Percentiles rank a stretch among this genome's conserved stretches.
These are phyloP conservation scores for Aspergillus aculeatus DNA, from an alignment of 2,329 filamentous ascomycete genomes.

Conservation along the genomic window DNA sequence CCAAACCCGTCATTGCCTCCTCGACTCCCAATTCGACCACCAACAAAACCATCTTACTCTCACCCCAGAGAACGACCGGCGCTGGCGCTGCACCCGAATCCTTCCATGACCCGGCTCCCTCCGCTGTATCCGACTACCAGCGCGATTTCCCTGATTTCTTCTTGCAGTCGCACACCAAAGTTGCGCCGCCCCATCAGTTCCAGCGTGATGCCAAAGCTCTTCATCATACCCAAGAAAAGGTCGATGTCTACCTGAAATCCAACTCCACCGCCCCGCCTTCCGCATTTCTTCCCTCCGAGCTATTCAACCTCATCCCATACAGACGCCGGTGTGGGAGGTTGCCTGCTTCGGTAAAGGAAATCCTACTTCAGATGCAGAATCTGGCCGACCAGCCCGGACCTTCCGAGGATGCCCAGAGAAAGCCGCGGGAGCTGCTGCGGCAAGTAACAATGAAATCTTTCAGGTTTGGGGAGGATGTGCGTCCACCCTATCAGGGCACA, in stretches of 20 bases:
- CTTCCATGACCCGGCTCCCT: conserved; percentile 22
- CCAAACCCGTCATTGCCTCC: conserved; percentile 23
- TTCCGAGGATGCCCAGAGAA: conserved; percentile 25
- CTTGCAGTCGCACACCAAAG: conserved; percentile 67
- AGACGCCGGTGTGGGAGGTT: conserved; percentile 33
- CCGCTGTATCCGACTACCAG: conserved; percentile 57
- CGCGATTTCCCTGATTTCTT: conserved; percentile 80
- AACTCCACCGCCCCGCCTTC: conserved; percentile 9
- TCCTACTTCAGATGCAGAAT: conserved; percentile 58
- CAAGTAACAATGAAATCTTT: conserved; percentile 58
- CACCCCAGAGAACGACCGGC: conserved; percentile 21
- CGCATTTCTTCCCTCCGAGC: conserved; percentile 34
- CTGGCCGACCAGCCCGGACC: conserved; percentile 36
- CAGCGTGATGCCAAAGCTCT: conserved; percentile 59
- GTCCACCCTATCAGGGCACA: conserved; percentile 63
- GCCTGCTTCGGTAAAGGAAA: conserved; percentile 54
- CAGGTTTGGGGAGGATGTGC: conserved; percentile 61
- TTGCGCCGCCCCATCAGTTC: conserved; percentile 61
- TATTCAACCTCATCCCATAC: conserved; percentile 42
- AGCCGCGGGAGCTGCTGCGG: conserved; percentile 43
- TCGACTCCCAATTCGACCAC: conserved; percentile 16
- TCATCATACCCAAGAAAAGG: conserved; percentile 53
- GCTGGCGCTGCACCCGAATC: conserved; percentile 14
- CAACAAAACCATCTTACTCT: conserved; percentile 35
- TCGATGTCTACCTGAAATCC: conserved; percentile 41